Percentiles rank a stretch among this genome's conserved stretches.
These are phyloP conservation scores for Tricholoma saponaceum DNA, from an alignment of 768 basidiomycete species.

Conservation along the genomic window DNA sequence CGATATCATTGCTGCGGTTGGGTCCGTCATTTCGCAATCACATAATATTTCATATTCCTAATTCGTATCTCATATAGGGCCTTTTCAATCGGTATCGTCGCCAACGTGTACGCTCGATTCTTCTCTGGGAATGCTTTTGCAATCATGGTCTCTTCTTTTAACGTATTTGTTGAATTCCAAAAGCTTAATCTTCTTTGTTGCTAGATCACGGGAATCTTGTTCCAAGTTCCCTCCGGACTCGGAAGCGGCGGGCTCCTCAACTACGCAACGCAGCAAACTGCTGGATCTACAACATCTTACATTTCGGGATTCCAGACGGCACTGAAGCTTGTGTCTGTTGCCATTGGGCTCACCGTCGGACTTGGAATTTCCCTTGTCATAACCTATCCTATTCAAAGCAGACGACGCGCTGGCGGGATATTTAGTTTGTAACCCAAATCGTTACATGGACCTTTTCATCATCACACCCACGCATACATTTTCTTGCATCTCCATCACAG, in stretches of 20 bases:
- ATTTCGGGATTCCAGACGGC: conserved; percentile 71
- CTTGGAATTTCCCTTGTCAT: conserved; percentile 66
- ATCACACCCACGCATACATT: no score
- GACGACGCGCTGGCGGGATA: conserved; percentile 52
- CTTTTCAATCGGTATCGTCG: conserved; percentile 75
- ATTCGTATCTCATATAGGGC: conserved; percentile 37
- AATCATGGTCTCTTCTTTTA: conserved; percentile 55
- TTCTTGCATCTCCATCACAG: no score
- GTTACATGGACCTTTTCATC: no score
- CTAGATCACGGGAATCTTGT: conserved; percentile 73
- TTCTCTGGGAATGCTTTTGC: conserved; percentile 75
- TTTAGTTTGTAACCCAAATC: conserved; percentile 53
- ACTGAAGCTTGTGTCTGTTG: conserved; percentile 70
- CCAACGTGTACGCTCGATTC: conserved; percentile 75
- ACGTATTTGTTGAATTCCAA: not conserved
- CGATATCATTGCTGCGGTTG: conserved; percentile 78
- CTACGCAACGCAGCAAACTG: conserved; percentile 54
- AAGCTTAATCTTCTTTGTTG: not conserved
- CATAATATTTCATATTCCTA: not conserved
- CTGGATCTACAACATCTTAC: conserved; percentile 53
- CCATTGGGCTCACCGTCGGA: conserved; percentile 78
- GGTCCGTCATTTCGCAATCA: conserved; percentile 28
- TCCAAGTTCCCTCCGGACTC: conserved; percentile 82
- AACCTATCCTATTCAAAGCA: conserved; percentile 60
- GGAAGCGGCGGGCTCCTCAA: conserved; percentile 76